Evolutionary conservation across 805 yeast species (phyloP), one percentile per base, ranked within the genome.

Genomic region (Yarrowia sp.): DNA sequence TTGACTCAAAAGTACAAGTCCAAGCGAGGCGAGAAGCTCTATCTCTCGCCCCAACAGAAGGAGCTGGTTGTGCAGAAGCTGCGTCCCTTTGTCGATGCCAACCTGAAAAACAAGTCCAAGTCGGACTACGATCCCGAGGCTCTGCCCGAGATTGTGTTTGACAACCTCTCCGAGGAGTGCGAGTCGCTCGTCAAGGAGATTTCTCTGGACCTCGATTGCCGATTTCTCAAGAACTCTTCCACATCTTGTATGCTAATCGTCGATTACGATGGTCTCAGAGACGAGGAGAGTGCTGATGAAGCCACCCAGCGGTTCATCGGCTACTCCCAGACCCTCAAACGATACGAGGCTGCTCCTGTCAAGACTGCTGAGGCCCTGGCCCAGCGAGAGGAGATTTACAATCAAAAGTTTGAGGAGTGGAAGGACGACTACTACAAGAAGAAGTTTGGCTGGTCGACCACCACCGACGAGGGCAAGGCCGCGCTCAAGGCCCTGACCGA

Each of bases 351-450:
- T 20, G 79, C 80, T 0, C 75, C 72, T 1, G 72, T 75, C 14
- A 68, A 66, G 24, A 71, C 71, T 33, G 70, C 69, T 13, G 73
- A 72, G 33, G 68, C 47, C 3, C 69, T 66, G 73, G 81, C 80
- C 34, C 77, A 76, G 76, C 85, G 84, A 70, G 87, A 88, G 70
- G 84, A 84, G 67, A 78, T 91, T 40, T 91, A 94, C 76, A 86
- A 88, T 72, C 82, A 83, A 42, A 90, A 91, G 75, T 93, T 93
- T 74, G 82, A 85, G 68, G 77, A 80, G 43, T 95, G 98, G 97
- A 93, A 92, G 78, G 88, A 89, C 74, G 77, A 82, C n/a, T 95
- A 95, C 76, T 95, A 95, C 77, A 84, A 85, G 70, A 85, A 86
- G n/a, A 95, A 95, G 75, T 81, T 95, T 70, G 86, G 85, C 2